Conservation (phyloP, 2,329 filamentous ascomycete genomes). For the Plectosphaerella cucumerina region DNA sequence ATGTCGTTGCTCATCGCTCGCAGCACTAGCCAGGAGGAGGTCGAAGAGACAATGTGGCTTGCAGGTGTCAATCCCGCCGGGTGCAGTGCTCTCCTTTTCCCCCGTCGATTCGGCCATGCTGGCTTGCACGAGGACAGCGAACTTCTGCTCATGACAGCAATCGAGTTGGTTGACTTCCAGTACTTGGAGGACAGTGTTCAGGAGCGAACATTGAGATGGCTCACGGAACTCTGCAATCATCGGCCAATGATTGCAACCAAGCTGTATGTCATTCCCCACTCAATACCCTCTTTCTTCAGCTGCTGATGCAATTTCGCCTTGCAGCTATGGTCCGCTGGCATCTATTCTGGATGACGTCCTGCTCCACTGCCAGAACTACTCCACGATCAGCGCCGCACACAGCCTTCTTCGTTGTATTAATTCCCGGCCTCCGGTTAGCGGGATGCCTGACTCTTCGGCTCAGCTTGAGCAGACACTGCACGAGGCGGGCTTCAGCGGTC, state of each 20-base stretch:
- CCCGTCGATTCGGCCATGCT: constrained; percentile 36
- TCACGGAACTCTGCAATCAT: constrained; percentile 50
- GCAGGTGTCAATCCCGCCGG: constrained; percentile 46
- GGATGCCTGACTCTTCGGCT: constrained; percentile 41
- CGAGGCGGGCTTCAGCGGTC: constrained; percentile 58
- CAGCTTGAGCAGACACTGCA: constrained; percentile 50
- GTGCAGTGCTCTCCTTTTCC: constrained; percentile 32
- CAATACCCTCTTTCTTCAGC: background rate
- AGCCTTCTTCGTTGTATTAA: constrained; percentile 55
- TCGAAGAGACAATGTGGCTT: constrained; percentile 59
- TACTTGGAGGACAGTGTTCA: constrained; percentile 60
- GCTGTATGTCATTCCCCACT: constrained; percentile 42
- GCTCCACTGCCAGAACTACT: constrained; percentile 57
- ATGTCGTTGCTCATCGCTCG: constrained; percentile 56
- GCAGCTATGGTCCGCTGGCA: constrained; percentile 51
- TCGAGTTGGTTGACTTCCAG: constrained; percentile 63
- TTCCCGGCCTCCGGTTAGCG: constrained; percentile 46
- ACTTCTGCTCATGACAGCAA: constrained; percentile 57
- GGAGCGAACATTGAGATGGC: constrained; percentile 53
- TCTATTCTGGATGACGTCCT: constrained; percentile 58
- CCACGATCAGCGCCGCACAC: constrained; percentile 58
- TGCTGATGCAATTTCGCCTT: background rate
- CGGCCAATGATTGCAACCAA: constrained; percentile 54
- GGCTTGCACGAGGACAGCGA: constrained; percentile 53
- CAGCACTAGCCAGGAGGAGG: constrained; percentile 51